Evolutionary conservation across 257 asterid genomes (phyloP), one percentile per base, ranked within the genome.

Genomic region (Haberlea rhodopensis): DNA sequence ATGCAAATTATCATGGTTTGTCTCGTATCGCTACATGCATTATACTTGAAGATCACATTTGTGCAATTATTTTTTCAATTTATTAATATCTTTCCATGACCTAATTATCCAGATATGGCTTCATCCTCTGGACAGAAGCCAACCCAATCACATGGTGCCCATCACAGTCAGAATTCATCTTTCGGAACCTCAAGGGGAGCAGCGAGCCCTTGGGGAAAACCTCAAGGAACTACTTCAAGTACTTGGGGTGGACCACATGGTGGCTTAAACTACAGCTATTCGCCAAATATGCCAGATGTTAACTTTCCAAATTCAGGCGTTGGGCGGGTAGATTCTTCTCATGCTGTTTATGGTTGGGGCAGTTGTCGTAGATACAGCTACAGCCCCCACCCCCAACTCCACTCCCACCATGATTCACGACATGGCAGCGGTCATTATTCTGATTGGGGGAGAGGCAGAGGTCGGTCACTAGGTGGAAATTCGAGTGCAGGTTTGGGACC

Each of bases 401-500:
- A 13, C 49, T 66, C 81, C 70, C 75, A 62, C 54, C 55, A 70
- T 25, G 75, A 74, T n/a, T n/a, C n/a, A n/a, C n/a, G n/a, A n/a
- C n/a, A n/a, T n/a, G n/a, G n/a, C 23, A 52, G 61, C 34, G 54
- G 67, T 63, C 64, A 60, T 28, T 62, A 67, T 66, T 67, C 59
- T 18, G 70, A 68, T 60, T 20, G 76, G 20, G 84, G 80, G 58
- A 66, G 85, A 74, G 80, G 86, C 61, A 77, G 84, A 66, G 78
- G 79, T 66, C 68, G 77, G 24, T 69, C 75, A 28, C 63, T 25
- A 5, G n/a, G n/a, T n/a, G n/a, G n/a, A n/a, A n/a, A n/a, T n/a
- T n/a, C n/a, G n/a, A n/a, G n/a, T n/a, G n/a, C n/a, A n/a, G 76
- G 79, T 65, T 63, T 77, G 13, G 73, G 69, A 22, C 62, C 32